Evolutionary conservation across 192 early-diverging fungal genomes (phyloP), one percentile per base, ranked within the genome.

Genomic region (Rhizophlyctis rosea): DNA sequence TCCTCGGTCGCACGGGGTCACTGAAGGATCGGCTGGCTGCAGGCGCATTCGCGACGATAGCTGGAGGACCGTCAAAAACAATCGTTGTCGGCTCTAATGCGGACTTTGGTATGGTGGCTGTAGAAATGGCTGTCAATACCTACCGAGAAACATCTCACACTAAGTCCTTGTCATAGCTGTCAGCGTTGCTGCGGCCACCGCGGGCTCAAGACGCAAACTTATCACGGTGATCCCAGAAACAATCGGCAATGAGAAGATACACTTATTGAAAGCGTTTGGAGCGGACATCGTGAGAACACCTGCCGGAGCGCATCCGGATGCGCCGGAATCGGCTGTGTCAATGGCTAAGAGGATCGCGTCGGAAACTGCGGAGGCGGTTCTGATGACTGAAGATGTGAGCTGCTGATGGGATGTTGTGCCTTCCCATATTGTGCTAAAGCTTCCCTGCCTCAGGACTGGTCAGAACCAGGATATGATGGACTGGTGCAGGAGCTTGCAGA

Each of bases 271-370:
- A 30, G 13, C 29, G 2, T 30, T 55, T 55, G 25, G 54, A 23
- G 28, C 5, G 13, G 54, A 55, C 16, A 55, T 55, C 31, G 54
- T 55, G 18, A 23, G 54, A 4, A 55, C 54, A 4, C 54, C 54
- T 4, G 29, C 25, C n/a, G 29, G 5, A 30, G 29, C 54, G 3
- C 54, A 28, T 30, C 54, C 13, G 3, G n/a, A 33, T n/a, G 54
- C 54, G 3, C 54, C 54, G 2, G 54, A 55, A 30, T 55, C 54
- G 28, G 27, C 2, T 5, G 3, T 29, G 25, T 33, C 54, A 30
- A 55, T 30, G 24, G 54, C 54, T 18, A 3, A 33, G 54, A 23
- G 54, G 16, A 55, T 55, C 31, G 54, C 54, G 3, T 4, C 24
- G 25, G 3, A 55, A 30, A 7, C 54, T 11, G 16, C 16, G 2